A percentile compares a stretch with the other conserved stretches of the same genome.
Evolutionary conservation across 257 asterid genomes (phyloP).

Genomic region (Salvia miltiorrhiza): DNA sequence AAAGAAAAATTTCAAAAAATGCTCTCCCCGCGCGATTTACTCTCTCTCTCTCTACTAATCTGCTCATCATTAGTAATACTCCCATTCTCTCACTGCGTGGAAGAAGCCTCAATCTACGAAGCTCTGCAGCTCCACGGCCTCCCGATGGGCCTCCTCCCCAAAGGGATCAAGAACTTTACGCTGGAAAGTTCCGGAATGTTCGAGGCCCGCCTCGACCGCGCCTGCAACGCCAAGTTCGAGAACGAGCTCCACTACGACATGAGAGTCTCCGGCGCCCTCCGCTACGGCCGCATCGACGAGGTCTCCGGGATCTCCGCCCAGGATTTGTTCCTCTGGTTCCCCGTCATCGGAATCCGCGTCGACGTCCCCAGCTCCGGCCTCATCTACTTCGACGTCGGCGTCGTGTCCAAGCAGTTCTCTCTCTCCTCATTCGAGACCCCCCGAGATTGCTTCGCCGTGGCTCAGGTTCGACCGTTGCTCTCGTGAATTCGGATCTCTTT

Average conservation of each 20-base stretch:
- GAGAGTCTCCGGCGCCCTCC: slow-evolving; percentile 60
- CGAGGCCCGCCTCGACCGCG: slow-evolving; percentile 66
- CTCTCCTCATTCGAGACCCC: slow-evolving; percentile 84
- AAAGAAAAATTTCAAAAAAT: slow-evolving; percentile 25
- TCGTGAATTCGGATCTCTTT: too few species aligned
- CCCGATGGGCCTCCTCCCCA: slow-evolving; percentile 89
- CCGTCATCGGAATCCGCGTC: slow-evolving; percentile 81
- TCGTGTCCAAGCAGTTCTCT: slow-evolving; percentile 92
- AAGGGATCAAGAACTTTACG: slow-evolving; percentile 70
- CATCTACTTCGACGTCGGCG: slow-evolving; percentile 92
- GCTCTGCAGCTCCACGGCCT: slow-evolving; percentile 59
- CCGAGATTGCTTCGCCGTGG: slow-evolving; percentile 68
- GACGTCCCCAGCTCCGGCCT: slow-evolving; percentile 87
- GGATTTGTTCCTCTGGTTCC: slow-evolving; percentile 95
- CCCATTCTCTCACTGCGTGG: slow-evolving; percentile 6
- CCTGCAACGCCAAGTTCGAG: slow-evolving; percentile 90
- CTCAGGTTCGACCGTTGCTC: slow-evolving; percentile 37
- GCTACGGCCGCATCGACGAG: slow-evolving; percentile 60
- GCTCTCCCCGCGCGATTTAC: slow-evolving; percentile 33
- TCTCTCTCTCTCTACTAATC: slow-evolving; percentile 25
- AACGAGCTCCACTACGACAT: slow-evolving; percentile 70
- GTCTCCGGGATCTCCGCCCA: slow-evolving; percentile 85
- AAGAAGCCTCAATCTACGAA: slow-evolving; percentile 57
- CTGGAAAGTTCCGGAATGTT: slow-evolving; percentile 62
- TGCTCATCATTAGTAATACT: slow-evolving; percentile 9